Evolutionary conservation across 2,329 filamentous ascomycete species (phyloP).

Genomic region (Fusarium falciforme): DNA sequence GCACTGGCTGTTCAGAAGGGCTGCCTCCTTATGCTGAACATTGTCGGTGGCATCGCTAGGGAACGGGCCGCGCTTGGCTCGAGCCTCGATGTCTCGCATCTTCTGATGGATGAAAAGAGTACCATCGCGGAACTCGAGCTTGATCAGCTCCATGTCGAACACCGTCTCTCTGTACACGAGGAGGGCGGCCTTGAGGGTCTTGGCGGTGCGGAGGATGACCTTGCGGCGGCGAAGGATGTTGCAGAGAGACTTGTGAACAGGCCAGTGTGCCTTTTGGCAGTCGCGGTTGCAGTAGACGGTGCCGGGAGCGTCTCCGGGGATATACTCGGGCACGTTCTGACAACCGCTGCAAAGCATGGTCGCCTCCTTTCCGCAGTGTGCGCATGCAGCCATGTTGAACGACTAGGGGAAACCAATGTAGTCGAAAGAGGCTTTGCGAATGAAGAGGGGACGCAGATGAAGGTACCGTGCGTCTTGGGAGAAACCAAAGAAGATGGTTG

Average conservation of each 20-base stretch:
- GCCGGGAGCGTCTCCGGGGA: conserved; percentile 9
- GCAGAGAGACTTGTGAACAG: conserved; percentile 16
- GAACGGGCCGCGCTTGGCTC: background rate
- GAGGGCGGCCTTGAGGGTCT: conserved; percentile 16
- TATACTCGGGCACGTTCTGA: conserved; percentile 17
- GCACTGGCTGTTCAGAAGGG: conserved; percentile 11
- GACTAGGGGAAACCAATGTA: background rate
- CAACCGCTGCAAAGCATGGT: conserved; percentile 8
- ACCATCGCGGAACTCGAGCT: background rate
- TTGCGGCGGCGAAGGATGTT: conserved; percentile 9
- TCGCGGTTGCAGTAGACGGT: conserved; percentile 21
- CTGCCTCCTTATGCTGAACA: conserved; percentile 17
- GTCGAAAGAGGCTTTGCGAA: background rate
- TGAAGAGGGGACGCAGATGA: background rate
- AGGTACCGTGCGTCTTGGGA: background rate
- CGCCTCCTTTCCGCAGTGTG: conserved; percentile 12
- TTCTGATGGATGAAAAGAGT: conserved; percentile 11
- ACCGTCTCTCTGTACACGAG: conserved; percentile 16
- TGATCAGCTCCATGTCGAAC: conserved; percentile 6
- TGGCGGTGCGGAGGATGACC: conserved; percentile 6
- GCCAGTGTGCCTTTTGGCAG: conserved; percentile 17
- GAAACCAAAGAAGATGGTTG: background rate
- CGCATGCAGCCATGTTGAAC: conserved; percentile 13
- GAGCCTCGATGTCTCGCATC: background rate
- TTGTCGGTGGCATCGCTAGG: conserved; percentile 9